A percentile compares a stretch with the other conserved stretches of the same genome.
These are phyloP conservation scores for Globisporangium alternatum DNA, from an alignment of 352 stramenopile species.

Conservation along the genomic window DNA sequence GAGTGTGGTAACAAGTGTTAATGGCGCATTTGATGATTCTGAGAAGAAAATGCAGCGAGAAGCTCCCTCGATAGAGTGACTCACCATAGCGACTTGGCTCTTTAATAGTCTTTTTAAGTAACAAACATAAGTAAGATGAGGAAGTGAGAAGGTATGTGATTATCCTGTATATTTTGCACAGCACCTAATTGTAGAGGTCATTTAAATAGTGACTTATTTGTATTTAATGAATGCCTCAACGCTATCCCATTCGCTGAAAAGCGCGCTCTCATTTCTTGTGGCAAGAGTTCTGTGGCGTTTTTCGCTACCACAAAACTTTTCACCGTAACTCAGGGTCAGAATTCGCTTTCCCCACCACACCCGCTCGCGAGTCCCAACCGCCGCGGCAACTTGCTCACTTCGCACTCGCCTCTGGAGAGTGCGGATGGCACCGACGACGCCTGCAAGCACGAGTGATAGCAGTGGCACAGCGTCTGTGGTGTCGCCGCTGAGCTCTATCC, in stretches of 20 bases:
- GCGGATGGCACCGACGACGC: neutral
- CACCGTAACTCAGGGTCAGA: constrained; percentile 18
- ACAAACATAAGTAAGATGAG: no score
- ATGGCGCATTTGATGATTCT: neutral
- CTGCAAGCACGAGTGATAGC: neutral
- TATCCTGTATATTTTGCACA: neutral
- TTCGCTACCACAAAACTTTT: constrained; percentile 8
- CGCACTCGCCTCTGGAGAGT: no score
- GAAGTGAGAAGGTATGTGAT: no score
- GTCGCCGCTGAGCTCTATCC: neutral
- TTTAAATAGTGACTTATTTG: neutral
- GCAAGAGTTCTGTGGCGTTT: constrained; percentile 6
- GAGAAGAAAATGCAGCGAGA: constrained; percentile 4
- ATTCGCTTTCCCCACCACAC: neutral
- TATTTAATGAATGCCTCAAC: neutral
- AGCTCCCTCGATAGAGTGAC: constrained; percentile 7
- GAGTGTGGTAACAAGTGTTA: neutral
- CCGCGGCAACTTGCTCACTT: constrained; percentile 3
- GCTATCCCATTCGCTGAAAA: constrained; percentile 1
- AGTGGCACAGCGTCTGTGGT: neutral
- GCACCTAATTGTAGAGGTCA: no score
- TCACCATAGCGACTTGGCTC: no score
- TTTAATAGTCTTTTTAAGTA: neutral
- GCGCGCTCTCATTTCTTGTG: neutral
- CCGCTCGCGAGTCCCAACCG: neutral